Evolutionary conservation across 305 asterid genomes (phyloP), one percentile per base, ranked within the genome.

Genomic region (Andrographis paniculata): DNA sequence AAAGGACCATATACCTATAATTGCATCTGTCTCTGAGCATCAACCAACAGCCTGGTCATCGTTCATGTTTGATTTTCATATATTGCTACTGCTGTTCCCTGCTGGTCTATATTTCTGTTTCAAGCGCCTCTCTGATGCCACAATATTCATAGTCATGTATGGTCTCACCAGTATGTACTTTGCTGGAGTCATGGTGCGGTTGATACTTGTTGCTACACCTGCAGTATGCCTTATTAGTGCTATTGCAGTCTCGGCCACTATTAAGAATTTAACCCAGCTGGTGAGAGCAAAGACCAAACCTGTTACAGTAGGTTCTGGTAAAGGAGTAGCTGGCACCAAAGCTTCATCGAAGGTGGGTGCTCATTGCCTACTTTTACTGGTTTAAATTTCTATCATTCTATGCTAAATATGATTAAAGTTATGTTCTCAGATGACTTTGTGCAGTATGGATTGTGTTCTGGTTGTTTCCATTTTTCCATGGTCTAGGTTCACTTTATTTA

Each of bases 21-120:
- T 91, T 58, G 99, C 99, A 36, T 91, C 99, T 39, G 99, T 91
- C 50, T 91, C 99, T 17, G 99, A 87, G 71, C 99, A 91, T 74
- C 99, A 91, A 66, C 99, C 99, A 14, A 91, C 99, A 16, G 99
- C 96, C 27, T 91, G 99, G 96, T 91, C 96, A 52, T 83, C 96
- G 4, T 91, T 91, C 84, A 91, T 91, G 99, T 91, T 91, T 71
- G 99, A 91, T 70, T 91, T 78, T 66, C 99, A 87, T 58, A 72
- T 91, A 50, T 68, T 83, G 62, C 67, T 91, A 51, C 53, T 91
- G 63, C 83, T 91, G 55, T 87, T 91, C 79, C 99, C 99, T 6
- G 99, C 95, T 24, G 96, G 99, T 48, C 73, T 91, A 50, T 87
- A 91, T 69, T 91, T 91, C 91, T 91, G 96, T 80, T 91, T 91